A percentile compares a stretch with the other conserved stretches of the same genome.
phyloP scores from a whole-genome alignment of 106 monocot species.

The Dactylorhiza incarnata region DNA sequence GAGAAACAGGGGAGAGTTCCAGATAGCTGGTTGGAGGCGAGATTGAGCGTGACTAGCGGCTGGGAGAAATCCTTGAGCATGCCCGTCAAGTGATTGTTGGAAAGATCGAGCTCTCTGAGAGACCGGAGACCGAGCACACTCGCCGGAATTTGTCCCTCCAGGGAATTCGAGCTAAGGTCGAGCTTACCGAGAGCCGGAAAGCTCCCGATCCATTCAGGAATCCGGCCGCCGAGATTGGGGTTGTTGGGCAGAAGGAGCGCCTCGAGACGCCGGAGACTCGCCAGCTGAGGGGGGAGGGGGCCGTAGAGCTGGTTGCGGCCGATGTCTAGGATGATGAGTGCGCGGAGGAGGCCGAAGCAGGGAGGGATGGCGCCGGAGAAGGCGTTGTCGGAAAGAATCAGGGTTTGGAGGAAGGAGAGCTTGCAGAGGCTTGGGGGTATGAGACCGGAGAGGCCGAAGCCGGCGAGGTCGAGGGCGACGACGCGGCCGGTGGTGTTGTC shows the following conservation, averaged over 20 bases:
- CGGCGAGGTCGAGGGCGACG: constrained; percentile 24
- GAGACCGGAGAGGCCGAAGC: constrained; percentile 22
- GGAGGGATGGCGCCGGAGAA: constrained; percentile 34
- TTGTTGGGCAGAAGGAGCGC: constrained; percentile 30
- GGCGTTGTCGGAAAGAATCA: constrained; percentile 34
- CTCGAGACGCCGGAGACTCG: constrained; percentile 20
- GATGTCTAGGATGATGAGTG: constrained; percentile 43
- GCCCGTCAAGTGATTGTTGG: constrained; percentile 28
- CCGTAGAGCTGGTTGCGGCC: constrained; percentile 26
- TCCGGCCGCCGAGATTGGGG: constrained; percentile 15
- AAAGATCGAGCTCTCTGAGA: constrained; percentile 36
- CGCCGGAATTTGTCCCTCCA: constrained; percentile 33
- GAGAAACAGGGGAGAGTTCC: constrained; percentile 70
- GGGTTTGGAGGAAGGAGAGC: constrained; percentile 32
- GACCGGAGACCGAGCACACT: constrained; percentile 21
- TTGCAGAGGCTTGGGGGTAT: constrained; percentile 32
- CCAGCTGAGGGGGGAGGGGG: constrained; percentile 21
- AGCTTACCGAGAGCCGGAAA: constrained; percentile 24
- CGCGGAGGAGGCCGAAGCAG: constrained; percentile 28
- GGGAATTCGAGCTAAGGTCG: constrained; percentile 24
- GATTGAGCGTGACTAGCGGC: constrained; percentile 24
- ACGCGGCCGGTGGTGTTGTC: constrained; percentile 27
- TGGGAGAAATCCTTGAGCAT: constrained; percentile 33
- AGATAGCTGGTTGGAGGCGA: constrained; percentile 39
- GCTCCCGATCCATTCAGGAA: constrained; percentile 36